Evolutionary conservation across 306 rosid genomes (phyloP).

Genomic region (Carpinus fangiana): DNA sequence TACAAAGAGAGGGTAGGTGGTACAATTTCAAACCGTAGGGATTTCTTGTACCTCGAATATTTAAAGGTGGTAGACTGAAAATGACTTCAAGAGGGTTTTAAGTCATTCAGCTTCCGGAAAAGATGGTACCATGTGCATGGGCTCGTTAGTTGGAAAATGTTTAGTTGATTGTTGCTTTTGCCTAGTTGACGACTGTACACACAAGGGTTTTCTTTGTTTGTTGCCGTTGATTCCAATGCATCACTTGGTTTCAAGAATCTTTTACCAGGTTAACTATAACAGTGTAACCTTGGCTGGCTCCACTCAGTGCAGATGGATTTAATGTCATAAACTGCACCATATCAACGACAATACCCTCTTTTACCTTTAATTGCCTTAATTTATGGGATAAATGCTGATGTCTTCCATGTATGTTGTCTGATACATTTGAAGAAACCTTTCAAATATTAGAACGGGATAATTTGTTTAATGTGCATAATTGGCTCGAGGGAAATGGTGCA

Average conservation of each 20-base stretch:
- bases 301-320: not conserved
- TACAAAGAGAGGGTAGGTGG: not conserved
- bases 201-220: not conserved
- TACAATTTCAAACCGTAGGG: not conserved
- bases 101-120: not conserved
- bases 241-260: not conserved
- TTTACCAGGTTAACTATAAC: not conserved
- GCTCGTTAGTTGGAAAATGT: not conserved
- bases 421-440: too few species aligned
- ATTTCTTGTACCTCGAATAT: not conserved
- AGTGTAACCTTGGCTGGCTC: not conserved
- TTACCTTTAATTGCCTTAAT: too few species aligned
- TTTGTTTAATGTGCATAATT: too few species aligned
- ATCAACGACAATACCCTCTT: too few species aligned
- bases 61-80: not conserved
- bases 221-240: not conserved
- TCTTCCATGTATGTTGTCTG: too few species aligned
- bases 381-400: too few species aligned
- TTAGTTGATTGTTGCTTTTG: not conserved
- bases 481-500: too few species aligned
- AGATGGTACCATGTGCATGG: not conserved
- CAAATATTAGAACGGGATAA: too few species aligned
- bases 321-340: too few species aligned
- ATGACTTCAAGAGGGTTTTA: not conserved
- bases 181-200: not conserved